phyloP scores from a whole-genome alignment of 805 yeast genomes.

The Monosporozyma solicola region DNA sequence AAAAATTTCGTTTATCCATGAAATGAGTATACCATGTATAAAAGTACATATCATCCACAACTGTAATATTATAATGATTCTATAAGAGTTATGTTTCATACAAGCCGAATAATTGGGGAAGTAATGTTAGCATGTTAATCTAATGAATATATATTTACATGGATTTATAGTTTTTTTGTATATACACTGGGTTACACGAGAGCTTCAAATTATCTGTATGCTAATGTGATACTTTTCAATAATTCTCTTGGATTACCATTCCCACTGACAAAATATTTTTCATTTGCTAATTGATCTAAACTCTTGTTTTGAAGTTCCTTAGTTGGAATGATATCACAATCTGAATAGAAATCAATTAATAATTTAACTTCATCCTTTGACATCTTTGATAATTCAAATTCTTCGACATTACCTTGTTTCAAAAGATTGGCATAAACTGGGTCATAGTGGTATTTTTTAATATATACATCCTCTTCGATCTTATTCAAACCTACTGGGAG shows the following conservation, averaged over 20 bases:
- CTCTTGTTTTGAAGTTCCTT: constrained; percentile 28
- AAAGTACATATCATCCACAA: background rate
- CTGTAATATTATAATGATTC: constrained; percentile 1
- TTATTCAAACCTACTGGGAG: constrained; percentile 51
- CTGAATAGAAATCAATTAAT: constrained; percentile 34
- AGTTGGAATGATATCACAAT: constrained; percentile 34
- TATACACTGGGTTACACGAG: background rate
- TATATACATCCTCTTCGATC: constrained; percentile 47
- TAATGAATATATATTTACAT: constrained; percentile 5
- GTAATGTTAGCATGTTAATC: background rate
- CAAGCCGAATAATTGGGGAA: background rate
- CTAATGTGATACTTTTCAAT: constrained; percentile 28
- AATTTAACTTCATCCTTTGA: constrained; percentile 37
- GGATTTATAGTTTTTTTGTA: background rate
- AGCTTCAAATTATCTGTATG: background rate
- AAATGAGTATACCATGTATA: background rate
- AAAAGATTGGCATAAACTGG: constrained; percentile 44
- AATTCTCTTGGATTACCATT: constrained; percentile 57
- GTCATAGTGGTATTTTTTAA: constrained; percentile 42
- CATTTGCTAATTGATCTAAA: constrained; percentile 33
- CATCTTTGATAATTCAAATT: constrained; percentile 37
- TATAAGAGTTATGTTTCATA: background rate
- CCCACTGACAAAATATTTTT: constrained; percentile 49
- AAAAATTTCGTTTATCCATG: background rate
- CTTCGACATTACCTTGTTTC: constrained; percentile 29